Evolutionary conservation across 2,329 filamentous ascomycete genomes (phyloP), one percentile per base, ranked within the genome.

Genomic region (Aspergillus spinulosporus): DNA sequence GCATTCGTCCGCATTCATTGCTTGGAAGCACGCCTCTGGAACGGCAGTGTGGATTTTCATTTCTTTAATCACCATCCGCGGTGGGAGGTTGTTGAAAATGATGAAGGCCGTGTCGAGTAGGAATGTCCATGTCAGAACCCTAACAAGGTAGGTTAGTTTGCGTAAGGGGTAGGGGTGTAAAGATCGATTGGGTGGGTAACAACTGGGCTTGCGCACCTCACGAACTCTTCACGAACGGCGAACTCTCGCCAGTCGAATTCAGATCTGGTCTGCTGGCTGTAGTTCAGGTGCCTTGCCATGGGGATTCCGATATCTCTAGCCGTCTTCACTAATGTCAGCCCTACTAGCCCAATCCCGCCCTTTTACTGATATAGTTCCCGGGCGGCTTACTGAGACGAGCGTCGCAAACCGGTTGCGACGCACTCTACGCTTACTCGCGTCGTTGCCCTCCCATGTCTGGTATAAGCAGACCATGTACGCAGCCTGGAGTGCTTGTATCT

Each of bases 21-120:
- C 73, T 56, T 76, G 72, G 54, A 76, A 76, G 56, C 72, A 75
- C 2, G 66, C 57, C 59, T 75, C 74, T 0, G 72, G 66, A 9
- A 60, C 63, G 7, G 70, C 70, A 61, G 72, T 62, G 44, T 70
- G 64, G 61, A 74, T 72, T 31, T 65, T 71, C 70, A 75, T 72
- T 56, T 76, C 74, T 49, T 71, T 71, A 43, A 74, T 69, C 0
- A 73, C 69, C 67, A 76, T 71, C 9, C 74, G 65, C n/a, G 73
- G 73, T 1, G 74, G 74, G 0, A 72, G 56, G 36, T 76, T 76
- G 62, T 76, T 75, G 62, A 76, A 76, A 9, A 74, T 75, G 29
- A 73, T 68, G 51, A 76, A 76, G 0, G 72, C 72, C 0, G 73
- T 71, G 49, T 76, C 74, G 9, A 76, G 57, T 3, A 76, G 58